Percentiles rank a stretch among this genome's conserved stretches.
phyloP scores from a whole-genome alignment of 345 rosid species.

The Orychophragmus violaceus region DNA sequence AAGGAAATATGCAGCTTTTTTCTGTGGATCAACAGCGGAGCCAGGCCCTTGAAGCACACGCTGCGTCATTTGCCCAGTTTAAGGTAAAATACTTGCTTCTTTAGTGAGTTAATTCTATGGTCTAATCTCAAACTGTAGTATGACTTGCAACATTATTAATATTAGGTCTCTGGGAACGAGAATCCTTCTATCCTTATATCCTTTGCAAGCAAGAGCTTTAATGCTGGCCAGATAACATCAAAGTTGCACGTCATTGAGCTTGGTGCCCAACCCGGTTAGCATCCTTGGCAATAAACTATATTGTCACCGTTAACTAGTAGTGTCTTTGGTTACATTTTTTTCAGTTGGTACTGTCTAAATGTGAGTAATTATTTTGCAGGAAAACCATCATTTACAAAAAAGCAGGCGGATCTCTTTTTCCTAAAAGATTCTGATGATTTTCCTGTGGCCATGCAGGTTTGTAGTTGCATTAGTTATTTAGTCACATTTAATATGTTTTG shows the following conservation, averaged over 20 bases:
- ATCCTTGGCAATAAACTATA: not conserved
- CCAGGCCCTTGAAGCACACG: too few relatives aligned
- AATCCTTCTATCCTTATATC: conserved; percentile 84
- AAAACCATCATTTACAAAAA: conserved; percentile 87
- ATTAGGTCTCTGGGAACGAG: conserved; percentile 91
- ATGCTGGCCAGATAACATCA: conserved; percentile 88
- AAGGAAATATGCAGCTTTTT: conserved; percentile 93
- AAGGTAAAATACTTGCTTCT: conserved; percentile 40
- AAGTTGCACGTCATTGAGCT: conserved; percentile 96
- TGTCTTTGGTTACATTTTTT: not conserved
- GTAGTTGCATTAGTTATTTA: conserved; percentile 8
- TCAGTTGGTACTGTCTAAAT: not conserved
- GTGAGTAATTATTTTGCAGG: conserved; percentile 40
- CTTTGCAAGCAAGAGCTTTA: conserved; percentile 80
- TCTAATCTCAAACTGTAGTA: conserved; percentile 1
- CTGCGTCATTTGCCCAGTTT: conserved; percentile 82
- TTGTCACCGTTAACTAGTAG: not conserved
- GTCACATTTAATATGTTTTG: not conserved
- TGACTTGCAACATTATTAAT: conserved; percentile 3
- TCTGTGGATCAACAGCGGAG: conserved; percentile 88
- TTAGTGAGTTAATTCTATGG: not conserved
- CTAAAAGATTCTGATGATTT: conserved; percentile 99
- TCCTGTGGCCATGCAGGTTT: conserved; percentile 99
- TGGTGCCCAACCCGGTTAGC: conserved; percentile 93
- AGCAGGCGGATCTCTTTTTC: conserved; percentile 96